These are phyloP conservation scores for Neckera pumila DNA, from an alignment of 225 moss, liverwort and hornwort genomes.

Conservation along the genomic window DNA sequence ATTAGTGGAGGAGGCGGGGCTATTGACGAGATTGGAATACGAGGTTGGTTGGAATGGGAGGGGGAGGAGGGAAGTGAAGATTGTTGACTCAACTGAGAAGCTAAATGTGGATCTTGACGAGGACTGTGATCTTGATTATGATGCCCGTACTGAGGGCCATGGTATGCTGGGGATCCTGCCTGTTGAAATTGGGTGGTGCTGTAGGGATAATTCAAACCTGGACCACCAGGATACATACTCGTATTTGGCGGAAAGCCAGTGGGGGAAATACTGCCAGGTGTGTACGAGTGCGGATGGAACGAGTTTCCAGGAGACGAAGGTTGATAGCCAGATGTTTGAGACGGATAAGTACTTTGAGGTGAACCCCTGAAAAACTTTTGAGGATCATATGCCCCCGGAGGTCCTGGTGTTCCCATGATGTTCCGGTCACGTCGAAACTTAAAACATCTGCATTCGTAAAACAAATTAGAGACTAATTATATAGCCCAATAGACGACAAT, in stretches of 20 bases:
- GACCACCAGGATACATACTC: slow-evolving; percentile 20
- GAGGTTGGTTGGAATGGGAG: slow-evolving; percentile 53
- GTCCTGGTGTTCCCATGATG: slow-evolving; percentile 77
- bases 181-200: slow-evolving; percentile 17
- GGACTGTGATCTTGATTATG: slow-evolving; percentile 69
- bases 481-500: background rate
- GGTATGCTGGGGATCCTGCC: slow-evolving; percentile 53
- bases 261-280: slow-evolving; percentile 20
- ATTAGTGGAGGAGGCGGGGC: slow-evolving; percentile 11
- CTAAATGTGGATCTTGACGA: slow-evolving; percentile 64
- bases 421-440: background rate
- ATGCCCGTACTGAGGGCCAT: slow-evolving; percentile 57
- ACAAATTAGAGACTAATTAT: background rate
- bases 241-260: slow-evolving; percentile 23
- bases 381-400: slow-evolving; percentile 69
- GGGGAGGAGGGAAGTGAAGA: slow-evolving; percentile 43
- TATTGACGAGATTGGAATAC: slow-evolving; percentile 31
- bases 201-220: slow-evolving; percentile 32
- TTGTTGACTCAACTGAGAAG: slow-evolving; percentile 55
- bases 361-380: slow-evolving; percentile 61
- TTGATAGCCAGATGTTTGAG: slow-evolving; percentile 57
- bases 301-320: slow-evolving; percentile 42
- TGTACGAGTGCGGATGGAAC: slow-evolving; percentile 32
- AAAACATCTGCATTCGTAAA: slow-evolving; percentile 18
- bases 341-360: slow-evolving; percentile 41